phyloP scores from a whole-genome alignment of 2,329 filamentous ascomycete genomes.

The Fusarium tanahbumbuense region DNA sequence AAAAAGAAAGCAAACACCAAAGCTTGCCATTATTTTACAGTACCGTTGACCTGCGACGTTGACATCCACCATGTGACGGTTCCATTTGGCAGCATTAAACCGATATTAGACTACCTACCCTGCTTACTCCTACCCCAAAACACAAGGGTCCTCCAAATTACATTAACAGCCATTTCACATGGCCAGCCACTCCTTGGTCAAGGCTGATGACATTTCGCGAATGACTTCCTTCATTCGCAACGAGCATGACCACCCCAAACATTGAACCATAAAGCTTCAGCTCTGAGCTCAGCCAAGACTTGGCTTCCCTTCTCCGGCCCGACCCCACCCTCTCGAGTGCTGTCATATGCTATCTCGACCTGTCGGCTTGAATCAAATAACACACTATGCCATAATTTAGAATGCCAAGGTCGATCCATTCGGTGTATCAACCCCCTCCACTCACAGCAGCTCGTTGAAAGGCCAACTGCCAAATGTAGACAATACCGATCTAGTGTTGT shows the following conservation, averaged over 20 bases:
- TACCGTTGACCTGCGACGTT: background rate
- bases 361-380: background rate
- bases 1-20: constrained; percentile 13
- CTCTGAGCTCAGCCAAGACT: constrained; percentile 10
- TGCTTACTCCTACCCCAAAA: background rate
- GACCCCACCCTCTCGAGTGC: constrained; percentile 8
- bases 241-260: constrained; percentile 3
- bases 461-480: background rate
- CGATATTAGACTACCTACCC: background rate
- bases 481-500: background rate
- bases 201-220: background rate
- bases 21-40: too few relatives aligned
- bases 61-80: background rate
- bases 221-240: constrained; percentile 1
- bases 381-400: background rate
- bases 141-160: constrained; percentile 10
- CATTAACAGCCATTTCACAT: background rate
- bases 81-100: background rate
- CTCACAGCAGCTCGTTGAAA: background rate
- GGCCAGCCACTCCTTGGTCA: background rate
- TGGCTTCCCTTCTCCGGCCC: background rate
- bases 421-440: background rate
- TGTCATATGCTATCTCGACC: background rate
- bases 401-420: constrained; percentile 23
- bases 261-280: background rate